Base-by-base conservation (phyloP, 257 asterid genomes). In the Jacaranda copaia region DNA sequence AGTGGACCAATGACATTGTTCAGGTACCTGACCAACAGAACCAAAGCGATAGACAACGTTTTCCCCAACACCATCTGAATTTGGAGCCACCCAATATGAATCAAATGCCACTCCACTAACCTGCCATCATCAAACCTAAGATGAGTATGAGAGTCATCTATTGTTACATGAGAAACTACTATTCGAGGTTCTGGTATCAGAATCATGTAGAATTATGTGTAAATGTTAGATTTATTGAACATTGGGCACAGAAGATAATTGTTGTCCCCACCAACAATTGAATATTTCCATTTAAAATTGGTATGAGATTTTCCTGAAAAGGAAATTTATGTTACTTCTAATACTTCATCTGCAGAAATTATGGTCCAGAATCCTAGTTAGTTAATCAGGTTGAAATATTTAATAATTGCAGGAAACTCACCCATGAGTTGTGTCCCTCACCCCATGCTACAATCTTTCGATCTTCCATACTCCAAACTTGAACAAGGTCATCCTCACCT, bases 371-470 rank as follows among this genome's bases (percentile, higher is more conserved):
- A 32, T 59, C 61, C n/a, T 19, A 55, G 57, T 63, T 16, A 48
- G 20, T 32, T 11, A 42, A 42, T 52, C 15, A 12, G 5, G 13
- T n/a, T 8, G 61, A 55, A 55, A 16, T 52, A 60, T 49, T 25
- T n/a, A 45, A 53, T 8, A 36, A 71, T 14, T 43, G 74, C 18
- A n/a, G 51, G 73, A 57, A 80, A 84, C 97, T 90, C 82, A 93
- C 99, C 99, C 99, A 96, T 58, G 99, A 96, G 80, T 86, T 93
- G 81, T 96, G 99, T 60, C 99, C 99, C 90, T 93, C 99, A 6
- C 99, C 99, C 98, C 98, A 96, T 18, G 99, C 99, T 43, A 96
- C 97, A 88, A 96, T 84, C 78, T 93, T 96, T 16, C 97, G 90
- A 57, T 93, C 97, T 62, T 91, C 99, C 98, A 96, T 90, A 74